Evolutionary conservation across 768 basidiomycete species (phyloP).

Genomic region (Pleurotus eryngii): DNA sequence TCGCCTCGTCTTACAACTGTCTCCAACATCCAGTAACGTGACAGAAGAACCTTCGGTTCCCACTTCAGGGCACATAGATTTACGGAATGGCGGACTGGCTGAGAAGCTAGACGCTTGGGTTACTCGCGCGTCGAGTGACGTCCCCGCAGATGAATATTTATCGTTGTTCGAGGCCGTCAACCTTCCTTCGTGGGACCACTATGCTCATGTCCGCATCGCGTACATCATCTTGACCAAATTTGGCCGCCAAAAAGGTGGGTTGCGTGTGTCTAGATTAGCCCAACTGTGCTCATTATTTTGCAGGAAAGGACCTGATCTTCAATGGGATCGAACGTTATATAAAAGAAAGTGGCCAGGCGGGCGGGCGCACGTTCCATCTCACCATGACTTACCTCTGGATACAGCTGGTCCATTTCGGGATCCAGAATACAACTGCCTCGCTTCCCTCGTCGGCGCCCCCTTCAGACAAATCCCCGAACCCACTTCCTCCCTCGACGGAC

Average conservation of each 20-base stretch:
- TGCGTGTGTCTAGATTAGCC: not conserved
- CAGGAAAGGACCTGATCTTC: constrained; percentile 44
- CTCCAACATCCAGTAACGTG: constrained; percentile 13
- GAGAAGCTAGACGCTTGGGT: constrained; percentile 37
- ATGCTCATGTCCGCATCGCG: constrained; percentile 42
- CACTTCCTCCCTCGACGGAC: constrained; percentile 13
- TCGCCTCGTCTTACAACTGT: constrained; percentile 21
- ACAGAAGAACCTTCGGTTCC: not conserved
- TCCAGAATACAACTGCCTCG: constrained; percentile 21
- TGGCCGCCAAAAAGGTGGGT: constrained; percentile 39
- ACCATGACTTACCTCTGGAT: constrained; percentile 54
- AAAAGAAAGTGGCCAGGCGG: constrained; percentile 29
- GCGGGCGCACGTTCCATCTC: constrained; percentile 36
- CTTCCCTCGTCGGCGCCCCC: constrained; percentile 3
- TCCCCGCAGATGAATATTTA: constrained; percentile 29
- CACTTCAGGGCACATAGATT: constrained; percentile 12
- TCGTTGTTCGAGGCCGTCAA: constrained; percentile 27
- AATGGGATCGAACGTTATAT: constrained; percentile 39
- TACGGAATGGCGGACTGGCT: constrained; percentile 19
- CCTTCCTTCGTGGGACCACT: constrained; percentile 46
- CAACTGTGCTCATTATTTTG: not conserved
- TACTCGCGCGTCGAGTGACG: constrained; percentile 24
- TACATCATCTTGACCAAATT: constrained; percentile 37
- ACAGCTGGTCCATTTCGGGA: constrained; percentile 45
- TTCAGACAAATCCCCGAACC: not conserved